Evolutionary conservation across 2,329 filamentous ascomycete species (phyloP), one percentile per base, ranked within the genome.

Genomic region (Fragosphaeria purpurea): DNA sequence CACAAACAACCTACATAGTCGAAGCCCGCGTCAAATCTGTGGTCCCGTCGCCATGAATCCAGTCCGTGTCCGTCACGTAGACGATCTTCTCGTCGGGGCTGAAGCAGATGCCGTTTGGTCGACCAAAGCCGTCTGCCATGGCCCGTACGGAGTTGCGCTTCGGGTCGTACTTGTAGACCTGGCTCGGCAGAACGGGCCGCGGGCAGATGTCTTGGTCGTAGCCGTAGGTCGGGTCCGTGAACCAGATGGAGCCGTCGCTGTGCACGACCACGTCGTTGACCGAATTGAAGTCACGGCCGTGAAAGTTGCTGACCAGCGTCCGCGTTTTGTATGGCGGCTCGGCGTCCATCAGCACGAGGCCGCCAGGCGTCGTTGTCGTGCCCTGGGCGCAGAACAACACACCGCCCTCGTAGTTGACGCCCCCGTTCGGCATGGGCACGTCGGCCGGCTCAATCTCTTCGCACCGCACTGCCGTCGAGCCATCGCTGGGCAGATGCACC

Each of bases 121-220:
- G 59, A 1, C 60, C 65, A 38, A 77, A 67, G 0, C 67, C 71
- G 57, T 76, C 72, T 4, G 70, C 73, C 52, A 77, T 64, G 32
- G 68, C 72, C 30, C 72, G 64, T 12, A 75, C 54, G 46, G 68
- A 67, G 6, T 66, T 65, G 1, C 62, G 68, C 0, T 56, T 52
- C 0, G 67, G 66, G 34, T 70, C 65, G 51, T 67, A 74, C 37
- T 72, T 64, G 57, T 77, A 77, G 1, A 77, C 68, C 41, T 72
- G 70, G 52, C 64, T 67, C 8, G 73, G 74, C 22, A 77, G 54
- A 53, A 64, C 62, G 5, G 73, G 73, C 40, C 55, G 54, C 1
- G 62, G 65, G 31, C 74, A 65, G 45, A 75, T 70, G 10, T 69
- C 69, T 51, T 67, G 64, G 52, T 73, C 68, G 50, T 67, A 65